Percentiles rank a stretch among this genome's conserved stretches.
Conservation (phyloP, 2,329 filamentous ascomycete genomes). For the Beauveria rudraprayagi region DNA sequence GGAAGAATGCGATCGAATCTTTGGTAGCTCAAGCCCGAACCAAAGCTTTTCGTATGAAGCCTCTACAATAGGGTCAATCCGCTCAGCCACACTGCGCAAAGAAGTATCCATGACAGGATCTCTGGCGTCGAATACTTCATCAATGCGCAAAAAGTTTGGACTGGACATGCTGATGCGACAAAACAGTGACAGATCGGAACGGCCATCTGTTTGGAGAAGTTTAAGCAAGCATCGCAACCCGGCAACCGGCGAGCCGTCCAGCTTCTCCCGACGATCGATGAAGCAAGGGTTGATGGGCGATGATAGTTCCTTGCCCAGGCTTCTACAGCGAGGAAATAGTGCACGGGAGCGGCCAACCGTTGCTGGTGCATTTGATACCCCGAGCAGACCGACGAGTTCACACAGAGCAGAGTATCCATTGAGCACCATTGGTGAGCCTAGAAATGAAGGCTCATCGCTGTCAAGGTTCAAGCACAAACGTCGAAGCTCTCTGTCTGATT, state of each 20-base stretch:
- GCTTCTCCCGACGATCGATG: conserved; percentile 58
- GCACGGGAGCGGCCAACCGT: conserved; percentile 55
- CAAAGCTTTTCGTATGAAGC: conserved; percentile 31
- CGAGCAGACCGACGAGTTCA: conserved; percentile 48
- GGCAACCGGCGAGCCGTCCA: conserved; percentile 52
- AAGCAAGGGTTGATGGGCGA: conserved; percentile 69
- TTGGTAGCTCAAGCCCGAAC: conserved; percentile 51
- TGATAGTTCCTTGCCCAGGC: conserved; percentile 46
- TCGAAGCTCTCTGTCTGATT: conserved; percentile 83
- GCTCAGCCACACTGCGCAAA: conserved; percentile 41
- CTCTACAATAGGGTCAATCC: conserved; percentile 50
- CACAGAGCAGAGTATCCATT: conserved; percentile 47
- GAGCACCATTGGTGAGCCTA: conserved; percentile 53
- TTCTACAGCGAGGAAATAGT: conserved; percentile 36
- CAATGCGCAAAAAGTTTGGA: conserved; percentile 75
- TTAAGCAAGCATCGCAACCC: conserved; percentile 70
- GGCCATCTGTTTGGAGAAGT: conserved; percentile 76
- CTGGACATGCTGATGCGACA: conserved; percentile 69
- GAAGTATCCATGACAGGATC: conserved; percentile 62
- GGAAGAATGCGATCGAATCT: conserved; percentile 83
- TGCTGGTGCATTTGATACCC: conserved; percentile 54
- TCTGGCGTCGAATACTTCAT: conserved; percentile 77
- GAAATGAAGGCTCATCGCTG: conserved; percentile 32
- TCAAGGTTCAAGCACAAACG: conserved; percentile 62
- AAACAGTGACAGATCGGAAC: conserved; percentile 63